phyloP scores from a whole-genome alignment of 2,329 filamentous ascomycete genomes.

The Neopestalotiopsis clavispora region DNA sequence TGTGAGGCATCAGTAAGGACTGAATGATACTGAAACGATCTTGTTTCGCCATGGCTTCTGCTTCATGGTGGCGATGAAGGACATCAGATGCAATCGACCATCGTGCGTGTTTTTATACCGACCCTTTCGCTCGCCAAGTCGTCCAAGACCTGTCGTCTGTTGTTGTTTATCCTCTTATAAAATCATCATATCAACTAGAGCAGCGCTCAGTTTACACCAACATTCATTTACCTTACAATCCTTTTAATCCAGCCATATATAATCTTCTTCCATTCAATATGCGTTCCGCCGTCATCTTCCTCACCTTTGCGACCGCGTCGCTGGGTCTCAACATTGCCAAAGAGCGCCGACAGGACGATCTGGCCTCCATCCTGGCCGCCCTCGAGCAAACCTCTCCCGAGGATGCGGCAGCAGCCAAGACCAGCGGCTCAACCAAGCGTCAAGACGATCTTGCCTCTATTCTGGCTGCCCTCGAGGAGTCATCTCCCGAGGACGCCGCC shows the following conservation, averaged over 20 bases:
- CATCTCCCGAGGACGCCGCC: slow-evolving; percentile 7
- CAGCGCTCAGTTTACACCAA: slow-evolving; percentile 8
- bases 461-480: slow-evolving; percentile 9
- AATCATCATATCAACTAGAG: not conserved
- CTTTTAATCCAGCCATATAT: not conserved
- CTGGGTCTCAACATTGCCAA: slow-evolving; percentile 13
- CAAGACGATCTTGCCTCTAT: slow-evolving; percentile 12
- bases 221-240: not conserved
- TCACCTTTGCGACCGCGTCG: slow-evolving; percentile 13
- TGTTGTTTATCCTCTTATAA: too few relatives aligned
- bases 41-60: not conserved
- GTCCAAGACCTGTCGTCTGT: not conserved
- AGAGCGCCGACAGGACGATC: slow-evolving; percentile 13
- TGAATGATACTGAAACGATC: not conserved
- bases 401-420: slow-evolving; percentile 6
- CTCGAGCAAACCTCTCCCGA: slow-evolving; percentile 10
- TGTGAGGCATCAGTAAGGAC: not conserved
- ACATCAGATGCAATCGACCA: not conserved
- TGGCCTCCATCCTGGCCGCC: slow-evolving; percentile 5
- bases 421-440: not conserved
- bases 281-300: slow-evolving; percentile 11
- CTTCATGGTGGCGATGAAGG: not conserved
- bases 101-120: not conserved
- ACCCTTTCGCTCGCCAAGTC: slow-evolving; percentile 5
- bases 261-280: slow-evolving; percentile 5